phyloP scores from a whole-genome alignment of 495 filamentous ascomycete species.

The Xylaria sp. region DNA sequence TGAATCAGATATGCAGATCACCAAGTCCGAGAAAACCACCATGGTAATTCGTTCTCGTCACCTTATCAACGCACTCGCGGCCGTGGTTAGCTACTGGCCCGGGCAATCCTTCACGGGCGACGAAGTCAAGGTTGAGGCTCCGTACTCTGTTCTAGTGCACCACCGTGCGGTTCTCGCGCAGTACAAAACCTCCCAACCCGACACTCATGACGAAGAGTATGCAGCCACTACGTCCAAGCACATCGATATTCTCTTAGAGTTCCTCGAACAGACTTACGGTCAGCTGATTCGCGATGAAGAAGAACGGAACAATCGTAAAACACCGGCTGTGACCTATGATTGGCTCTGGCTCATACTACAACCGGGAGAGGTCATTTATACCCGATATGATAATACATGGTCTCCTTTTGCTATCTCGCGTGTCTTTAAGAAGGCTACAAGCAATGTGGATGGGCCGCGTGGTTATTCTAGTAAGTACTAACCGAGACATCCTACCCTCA shows the following conservation, averaged over 20 bases:
- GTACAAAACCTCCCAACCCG: slow-evolving; percentile 44
- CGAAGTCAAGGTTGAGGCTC: slow-evolving; percentile 39
- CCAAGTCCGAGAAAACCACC: slow-evolving; percentile 34
- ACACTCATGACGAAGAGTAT: slow-evolving; percentile 42
- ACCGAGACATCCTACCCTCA: background rate
- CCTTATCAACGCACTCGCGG: slow-evolving; percentile 46
- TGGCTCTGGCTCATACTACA: slow-evolving; percentile 47
- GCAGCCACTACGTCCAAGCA: slow-evolving; percentile 42
- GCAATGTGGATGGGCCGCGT: background rate
- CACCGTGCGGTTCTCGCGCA: slow-evolving; percentile 41
- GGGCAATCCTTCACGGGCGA: slow-evolving; percentile 33
- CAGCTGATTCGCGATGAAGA: slow-evolving; percentile 42
- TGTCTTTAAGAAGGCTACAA: slow-evolving; percentile 19
- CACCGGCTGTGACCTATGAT: slow-evolving; percentile 44
- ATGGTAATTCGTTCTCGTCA: slow-evolving; percentile 51
- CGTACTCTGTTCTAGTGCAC: slow-evolving; percentile 48
- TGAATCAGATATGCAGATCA: slow-evolving; percentile 29
- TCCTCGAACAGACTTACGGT: slow-evolving; percentile 38
- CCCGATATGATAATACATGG: slow-evolving; percentile 39
- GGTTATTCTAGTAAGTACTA: slow-evolving; percentile 6
- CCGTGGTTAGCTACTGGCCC: slow-evolving; percentile 50
- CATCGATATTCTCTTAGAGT: slow-evolving; percentile 48
- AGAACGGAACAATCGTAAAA: slow-evolving; percentile 33
- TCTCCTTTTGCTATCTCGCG: slow-evolving; percentile 42
- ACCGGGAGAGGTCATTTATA: slow-evolving; percentile 47